A percentile compares a stretch with the other conserved stretches of the same genome.
phyloP scores from a whole-genome alignment of 768 basidiomycete species.

The Lentinula sp. region DNA sequence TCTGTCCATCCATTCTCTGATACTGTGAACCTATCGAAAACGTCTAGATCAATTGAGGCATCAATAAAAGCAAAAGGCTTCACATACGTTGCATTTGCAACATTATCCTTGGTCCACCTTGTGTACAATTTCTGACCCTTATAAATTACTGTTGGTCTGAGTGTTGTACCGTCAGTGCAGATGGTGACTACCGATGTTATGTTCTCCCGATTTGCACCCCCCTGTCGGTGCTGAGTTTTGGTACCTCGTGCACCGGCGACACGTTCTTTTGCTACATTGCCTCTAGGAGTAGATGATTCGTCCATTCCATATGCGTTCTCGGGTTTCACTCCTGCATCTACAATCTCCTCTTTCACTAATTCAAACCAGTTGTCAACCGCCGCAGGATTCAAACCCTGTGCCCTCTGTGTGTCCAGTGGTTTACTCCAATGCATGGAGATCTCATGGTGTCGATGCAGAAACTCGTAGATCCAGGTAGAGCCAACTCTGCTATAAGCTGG shows the following conservation, averaged over 20 bases:
- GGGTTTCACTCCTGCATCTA: constrained; percentile 14
- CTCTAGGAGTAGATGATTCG: constrained; percentile 26
- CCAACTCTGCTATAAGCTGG: constrained; percentile 15
- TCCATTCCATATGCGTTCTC: constrained; percentile 31
- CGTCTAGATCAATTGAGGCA: neutral
- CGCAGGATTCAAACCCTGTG: constrained; percentile 20
- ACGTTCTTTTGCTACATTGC: constrained; percentile 17
- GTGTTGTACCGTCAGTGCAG: constrained; percentile 29
- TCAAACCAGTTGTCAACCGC: constrained; percentile 26
- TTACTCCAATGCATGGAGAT: constrained; percentile 27
- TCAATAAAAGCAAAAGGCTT: neutral
- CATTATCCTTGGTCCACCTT: constrained; percentile 30
- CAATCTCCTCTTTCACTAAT: constrained; percentile 19
- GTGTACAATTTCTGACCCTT: constrained; percentile 27
- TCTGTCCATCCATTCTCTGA: constrained; percentile 28
- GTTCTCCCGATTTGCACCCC: constrained; percentile 25
- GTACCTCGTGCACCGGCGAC: constrained; percentile 22
- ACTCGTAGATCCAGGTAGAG: constrained; percentile 21
- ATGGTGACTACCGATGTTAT: constrained; percentile 31
- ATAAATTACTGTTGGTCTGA: constrained; percentile 29
- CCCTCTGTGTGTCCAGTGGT: constrained; percentile 23
- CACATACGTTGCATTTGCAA: constrained; percentile 25
- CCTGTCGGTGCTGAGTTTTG: constrained; percentile 25
- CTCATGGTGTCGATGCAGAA: constrained; percentile 19
- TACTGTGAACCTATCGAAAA: constrained; percentile 13